These are phyloP conservation scores for Penicillium nordicum DNA, from an alignment of 2,329 filamentous ascomycete species.

Conservation along the genomic window DNA sequence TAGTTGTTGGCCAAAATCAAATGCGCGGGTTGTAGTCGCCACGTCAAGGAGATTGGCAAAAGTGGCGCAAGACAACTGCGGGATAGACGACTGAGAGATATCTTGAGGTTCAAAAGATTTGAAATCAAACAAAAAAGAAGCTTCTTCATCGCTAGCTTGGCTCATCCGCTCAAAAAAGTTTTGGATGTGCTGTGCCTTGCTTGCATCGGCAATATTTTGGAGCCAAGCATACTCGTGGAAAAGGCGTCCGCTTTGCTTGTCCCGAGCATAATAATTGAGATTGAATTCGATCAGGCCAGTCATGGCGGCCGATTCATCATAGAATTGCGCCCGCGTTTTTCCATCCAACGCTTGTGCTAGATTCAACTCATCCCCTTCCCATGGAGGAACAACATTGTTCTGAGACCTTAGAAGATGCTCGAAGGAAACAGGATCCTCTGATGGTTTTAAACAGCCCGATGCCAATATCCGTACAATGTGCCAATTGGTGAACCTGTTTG, in stretches of 20 bases:
- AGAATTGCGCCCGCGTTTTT: slow-evolving; percentile 28
- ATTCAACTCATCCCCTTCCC: slow-evolving; percentile 25
- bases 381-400: slow-evolving; percentile 31
- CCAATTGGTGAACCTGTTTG: slow-evolving; percentile 34
- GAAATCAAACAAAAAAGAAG: slow-evolving; percentile 18
- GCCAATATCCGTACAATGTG: slow-evolving; percentile 52
- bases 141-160: slow-evolving; percentile 9
- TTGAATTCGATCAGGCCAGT: slow-evolving; percentile 34
- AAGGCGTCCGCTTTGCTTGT: slow-evolving; percentile 27
- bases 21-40: slow-evolving; percentile 45
- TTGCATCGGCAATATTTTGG: slow-evolving; percentile 35
- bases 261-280: slow-evolving; percentile 25
- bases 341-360: slow-evolving; percentile 20
- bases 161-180: slow-evolving; percentile 29
- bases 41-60: slow-evolving; percentile 53
- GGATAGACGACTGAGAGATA: slow-evolving; percentile 31
- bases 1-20: slow-evolving; percentile 53
- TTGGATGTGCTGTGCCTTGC: slow-evolving; percentile 34
- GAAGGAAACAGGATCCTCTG: slow-evolving; percentile 45
- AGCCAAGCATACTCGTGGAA: slow-evolving; percentile 32
- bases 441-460: slow-evolving; percentile 45
- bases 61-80: slow-evolving; percentile 45
- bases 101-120: slow-evolving; percentile 14
- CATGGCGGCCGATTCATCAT: slow-evolving; percentile 35
- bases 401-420: slow-evolving; percentile 39